phyloP scores from a whole-genome alignment of 2,329 filamentous ascomycete genomes.

The Phialemonium atrogriseum region DNA sequence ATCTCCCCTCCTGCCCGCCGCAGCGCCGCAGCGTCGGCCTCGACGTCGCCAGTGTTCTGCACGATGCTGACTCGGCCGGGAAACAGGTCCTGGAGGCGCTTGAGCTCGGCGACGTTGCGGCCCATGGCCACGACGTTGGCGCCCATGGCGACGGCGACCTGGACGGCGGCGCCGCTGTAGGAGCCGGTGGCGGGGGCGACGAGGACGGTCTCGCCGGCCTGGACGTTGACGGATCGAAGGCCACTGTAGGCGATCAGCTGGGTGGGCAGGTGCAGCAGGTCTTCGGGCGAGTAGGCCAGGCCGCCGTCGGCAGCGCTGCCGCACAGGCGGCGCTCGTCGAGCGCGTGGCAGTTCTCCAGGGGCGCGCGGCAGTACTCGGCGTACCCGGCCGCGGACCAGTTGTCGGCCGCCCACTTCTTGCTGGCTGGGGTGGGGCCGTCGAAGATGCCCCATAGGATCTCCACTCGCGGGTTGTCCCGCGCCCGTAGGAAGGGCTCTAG shows the following conservation, averaged over 20 bases:
- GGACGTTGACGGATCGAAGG: constrained; percentile 29
- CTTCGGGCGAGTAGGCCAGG: constrained; percentile 28
- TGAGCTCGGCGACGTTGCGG: constrained; percentile 27
- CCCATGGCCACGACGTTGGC: constrained; percentile 42
- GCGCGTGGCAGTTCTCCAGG: constrained; percentile 24
- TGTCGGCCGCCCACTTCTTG: constrained; percentile 19
- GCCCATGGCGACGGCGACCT: constrained; percentile 37
- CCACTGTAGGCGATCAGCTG: constrained; percentile 36
- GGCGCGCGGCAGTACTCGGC: constrained; percentile 26
- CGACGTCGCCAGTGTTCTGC: constrained; percentile 30
- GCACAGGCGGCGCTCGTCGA: constrained; percentile 22
- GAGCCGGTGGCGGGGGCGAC: constrained; percentile 36
- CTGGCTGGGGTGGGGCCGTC: constrained; percentile 16
- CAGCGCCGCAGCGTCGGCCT: constrained; percentile 21
- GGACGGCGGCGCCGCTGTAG: constrained; percentile 35
- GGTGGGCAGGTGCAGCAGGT: constrained; percentile 27
- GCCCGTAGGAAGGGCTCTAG: constrained; percentile 23
- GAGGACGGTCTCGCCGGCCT: constrained; percentile 37
- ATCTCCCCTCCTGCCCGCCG: constrained; percentile 17
- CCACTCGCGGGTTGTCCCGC: constrained; percentile 21
- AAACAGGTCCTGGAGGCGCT: constrained; percentile 21
- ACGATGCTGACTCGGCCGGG: constrained; percentile 27
- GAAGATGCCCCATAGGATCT: constrained; percentile 20
- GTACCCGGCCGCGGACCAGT: constrained; percentile 22
- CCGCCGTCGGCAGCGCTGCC: constrained; percentile 10